Base-by-base conservation (phyloP, 371 early-diverging fungal genomes). In the Mucor lusitanicus region DNA sequence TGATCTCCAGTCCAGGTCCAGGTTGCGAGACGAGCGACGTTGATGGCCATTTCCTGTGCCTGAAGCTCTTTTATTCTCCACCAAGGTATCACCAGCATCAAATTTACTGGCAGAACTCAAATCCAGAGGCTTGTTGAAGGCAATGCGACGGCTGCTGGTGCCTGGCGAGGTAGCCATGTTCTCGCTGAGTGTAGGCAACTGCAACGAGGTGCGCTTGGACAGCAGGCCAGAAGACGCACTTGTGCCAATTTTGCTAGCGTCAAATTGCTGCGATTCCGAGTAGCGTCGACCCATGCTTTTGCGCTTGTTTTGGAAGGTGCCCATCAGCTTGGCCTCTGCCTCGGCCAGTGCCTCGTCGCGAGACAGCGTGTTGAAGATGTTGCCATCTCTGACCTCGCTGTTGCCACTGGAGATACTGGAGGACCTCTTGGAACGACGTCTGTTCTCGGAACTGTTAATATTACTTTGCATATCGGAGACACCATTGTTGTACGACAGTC, bases 291-390 rank as follows among this genome's bases (percentile, higher is more conserved):
- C 44, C 44, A 44, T 44, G n/a, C 19, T 44, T 44, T 44, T 44
- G 19, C 44, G 44, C 8, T 44, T 44, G 19, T n/a, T 44, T 11
- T 68, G 72, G 58, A 73, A 83, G 0, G 84, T 84, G 9, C 84
- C 84, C 80, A 78, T 84, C 56, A 84, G 40, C 27, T 84, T 84
- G 27, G 84, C 84, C 39, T 84, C 84, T 1, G 84, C 82, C 50
- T 84, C 84, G 17, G 84, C 84, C 12, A 78, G 58, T 2, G 82
- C 82, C 32, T 76, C 80, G 23, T 77, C 81, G 42, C 84, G 75
- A 32, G 81, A 76, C 9, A 67, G 28, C 2, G 37, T 12, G 13
- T 37, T 37, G 32, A 56, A 64, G 19, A 56, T 71, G 28, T 72
- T 76, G 19, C 80, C 84, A 44, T 44, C 19, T 44, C 44, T 44